Percentiles rank a stretch among this genome's conserved stretches.
Evolutionary conservation across 805 yeast species (phyloP).

Genomic region (Zygotorulaspora chibaensis): DNA sequence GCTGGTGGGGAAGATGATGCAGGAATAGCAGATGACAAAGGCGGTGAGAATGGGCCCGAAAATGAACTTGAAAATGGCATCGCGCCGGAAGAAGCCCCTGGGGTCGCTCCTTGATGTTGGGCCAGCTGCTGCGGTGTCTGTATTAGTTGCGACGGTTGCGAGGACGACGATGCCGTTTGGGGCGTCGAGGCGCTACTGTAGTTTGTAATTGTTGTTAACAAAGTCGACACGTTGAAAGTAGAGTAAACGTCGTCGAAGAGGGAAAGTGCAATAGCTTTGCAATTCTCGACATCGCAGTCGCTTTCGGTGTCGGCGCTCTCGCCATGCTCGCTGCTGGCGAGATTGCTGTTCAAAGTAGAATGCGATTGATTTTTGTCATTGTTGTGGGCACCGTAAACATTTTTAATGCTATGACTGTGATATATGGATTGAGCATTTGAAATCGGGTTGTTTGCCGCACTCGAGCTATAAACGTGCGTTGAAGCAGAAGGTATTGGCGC

Average conservation of each 20-base stretch:
- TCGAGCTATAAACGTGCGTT: background rate
- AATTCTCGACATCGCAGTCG: conserved; percentile 9
- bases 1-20: conserved; percentile 7
- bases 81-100: background rate
- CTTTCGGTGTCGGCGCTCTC: background rate
- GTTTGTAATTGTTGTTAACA: conserved; percentile 16
- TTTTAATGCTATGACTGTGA: background rate
- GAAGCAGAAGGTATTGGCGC: too few species aligned
- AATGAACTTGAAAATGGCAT: conserved; percentile 5
- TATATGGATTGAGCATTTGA: background rate
- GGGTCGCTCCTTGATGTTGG: background rate
- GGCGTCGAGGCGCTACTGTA: conserved; percentile 8
- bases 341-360: background rate
- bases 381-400: background rate
- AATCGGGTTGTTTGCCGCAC: background rate
- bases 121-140: background rate
- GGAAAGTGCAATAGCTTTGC: conserved; percentile 16
- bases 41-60: conserved; percentile 9
- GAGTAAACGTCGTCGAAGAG: conserved; percentile 28
- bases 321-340: background rate
- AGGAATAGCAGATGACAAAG: conserved; percentile 4
- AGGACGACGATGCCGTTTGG: conserved; percentile 14
- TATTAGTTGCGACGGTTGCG: background rate
- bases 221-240: conserved; percentile 20
- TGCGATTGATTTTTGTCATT: background rate